A percentile compares a stretch with the other conserved stretches of the same genome.
These are phyloP conservation scores for Malassezia furfur DNA, from an alignment of 1,284 basidiomycete species.

Conservation along the genomic window DNA sequence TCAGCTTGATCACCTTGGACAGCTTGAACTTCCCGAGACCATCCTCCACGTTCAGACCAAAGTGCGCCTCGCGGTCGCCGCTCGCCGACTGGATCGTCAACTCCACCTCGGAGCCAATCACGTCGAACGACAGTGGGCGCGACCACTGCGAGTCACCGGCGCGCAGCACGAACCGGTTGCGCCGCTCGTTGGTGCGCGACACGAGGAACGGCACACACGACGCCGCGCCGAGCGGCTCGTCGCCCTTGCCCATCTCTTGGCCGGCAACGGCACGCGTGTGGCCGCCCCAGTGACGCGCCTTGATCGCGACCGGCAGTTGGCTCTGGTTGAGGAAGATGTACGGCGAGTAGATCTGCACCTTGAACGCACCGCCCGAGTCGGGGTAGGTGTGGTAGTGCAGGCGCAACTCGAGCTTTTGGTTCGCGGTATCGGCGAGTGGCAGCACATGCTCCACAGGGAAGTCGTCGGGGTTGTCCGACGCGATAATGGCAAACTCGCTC, in stretches of 20 bases:
- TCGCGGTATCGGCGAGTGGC: slow-evolving; percentile 64
- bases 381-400: slow-evolving; percentile 72
- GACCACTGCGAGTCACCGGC: slow-evolving; percentile 87
- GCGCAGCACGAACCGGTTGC: slow-evolving; percentile 74
- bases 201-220: slow-evolving; percentile 56
- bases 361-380: slow-evolving; percentile 93
- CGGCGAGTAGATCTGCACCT: slow-evolving; percentile 89
- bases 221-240: slow-evolving; percentile 44
- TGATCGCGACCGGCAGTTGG: slow-evolving; percentile 70
- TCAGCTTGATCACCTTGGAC: slow-evolving; percentile 82
- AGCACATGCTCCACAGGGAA: slow-evolving; percentile 71
- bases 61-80: slow-evolving; percentile 67
- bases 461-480: slow-evolving; percentile 82
- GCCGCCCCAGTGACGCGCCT: slow-evolving; percentile 64
- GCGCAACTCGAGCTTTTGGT: slow-evolving; percentile 69
- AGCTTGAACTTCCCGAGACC: slow-evolving; percentile 86
- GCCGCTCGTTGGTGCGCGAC: slow-evolving; percentile 66
- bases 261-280: slow-evolving; percentile 76
- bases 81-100: slow-evolving; percentile 64
- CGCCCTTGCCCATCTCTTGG: slow-evolving; percentile 50
- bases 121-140: slow-evolving; percentile 57
- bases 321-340: slow-evolving; percentile 92
- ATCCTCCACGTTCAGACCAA: slow-evolving; percentile 85
- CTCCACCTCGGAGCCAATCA: slow-evolving; percentile 78
- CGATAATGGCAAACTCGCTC: slow-evolving; percentile 97